Evolutionary conservation across 108 stramenopile species (phyloP).

Genomic region (Stephanodiscus minutulus): DNA sequence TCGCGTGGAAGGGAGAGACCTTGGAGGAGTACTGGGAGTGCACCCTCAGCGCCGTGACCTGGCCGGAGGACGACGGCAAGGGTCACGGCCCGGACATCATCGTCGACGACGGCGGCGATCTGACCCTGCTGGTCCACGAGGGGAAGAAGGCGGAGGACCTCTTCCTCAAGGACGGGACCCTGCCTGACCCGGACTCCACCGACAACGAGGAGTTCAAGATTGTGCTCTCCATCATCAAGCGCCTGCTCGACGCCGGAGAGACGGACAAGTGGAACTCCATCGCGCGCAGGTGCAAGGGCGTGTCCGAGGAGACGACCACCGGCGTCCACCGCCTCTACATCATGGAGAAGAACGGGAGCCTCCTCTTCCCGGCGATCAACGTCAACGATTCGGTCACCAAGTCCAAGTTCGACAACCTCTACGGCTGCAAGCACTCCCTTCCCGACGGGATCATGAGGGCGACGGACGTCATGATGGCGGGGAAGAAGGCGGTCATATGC

Average conservation of each 20-base stretch:
- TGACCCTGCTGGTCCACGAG: constrained; percentile 99
- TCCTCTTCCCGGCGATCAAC: constrained; percentile 99
- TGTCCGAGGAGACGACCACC: constrained; percentile 99
- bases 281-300: constrained; percentile 92
- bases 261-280: constrained; percentile 99
- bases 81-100: constrained; percentile 98
- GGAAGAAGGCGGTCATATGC: constrained; percentile 99
- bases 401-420: constrained; percentile 99
- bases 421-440: constrained; percentile 99
- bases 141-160: constrained; percentile 98
- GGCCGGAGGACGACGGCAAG: constrained; percentile 98
- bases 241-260: constrained; percentile 92
- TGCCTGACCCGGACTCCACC: constrained; percentile 96
- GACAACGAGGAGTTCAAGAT: constrained; percentile 99
- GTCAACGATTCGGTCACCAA: constrained; percentile 99
- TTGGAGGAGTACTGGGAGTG: constrained; percentile 99
- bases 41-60: constrained; percentile 96
- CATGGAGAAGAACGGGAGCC: constrained; percentile 97
- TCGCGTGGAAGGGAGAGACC: constrained; percentile 99
- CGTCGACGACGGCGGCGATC: constrained; percentile 99
- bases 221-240: constrained; percentile 96
- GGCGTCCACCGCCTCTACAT: constrained; percentile 99
- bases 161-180: constrained; percentile 95
- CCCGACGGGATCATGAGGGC: constrained; percentile 99
- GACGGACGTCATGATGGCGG: constrained; percentile 99